These are phyloP conservation scores for Talaromyces ruber DNA, from an alignment of 495 filamentous ascomycete species.

Conservation along the genomic window DNA sequence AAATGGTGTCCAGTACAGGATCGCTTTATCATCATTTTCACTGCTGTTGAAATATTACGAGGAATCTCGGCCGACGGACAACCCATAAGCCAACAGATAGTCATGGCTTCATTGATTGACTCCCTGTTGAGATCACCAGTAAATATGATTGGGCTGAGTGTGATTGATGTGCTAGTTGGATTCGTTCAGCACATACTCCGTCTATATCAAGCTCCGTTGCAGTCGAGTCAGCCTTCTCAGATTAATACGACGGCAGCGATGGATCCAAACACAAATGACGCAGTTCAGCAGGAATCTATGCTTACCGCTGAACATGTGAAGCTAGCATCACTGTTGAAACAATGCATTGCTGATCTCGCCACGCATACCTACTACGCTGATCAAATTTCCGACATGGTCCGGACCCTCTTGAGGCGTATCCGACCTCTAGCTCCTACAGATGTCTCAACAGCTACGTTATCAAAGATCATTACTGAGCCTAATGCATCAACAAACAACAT, in stretches of 20 bases:
- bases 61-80: conserved; percentile 32
- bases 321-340: conserved; percentile 58
- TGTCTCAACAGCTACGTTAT: conserved; percentile 11
- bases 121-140: conserved; percentile 78
- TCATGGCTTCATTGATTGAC: conserved; percentile 64
- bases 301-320: conserved; percentile 39
- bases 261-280: conserved; percentile 7
- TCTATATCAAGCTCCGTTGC: conserved; percentile 35
- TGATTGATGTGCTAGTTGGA: conserved; percentile 82
- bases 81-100: conserved; percentile 56
- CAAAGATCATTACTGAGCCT: conserved; percentile 36
- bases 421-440: conserved; percentile 47
- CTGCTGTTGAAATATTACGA: conserved; percentile 61
- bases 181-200: conserved; percentile 71
- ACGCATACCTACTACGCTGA: conserved; percentile 93
- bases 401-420: conserved; percentile 64
- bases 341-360: conserved; percentile 75
- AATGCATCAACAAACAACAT: conserved; percentile 22
- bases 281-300: conserved; percentile 13
- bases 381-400: conserved; percentile 86
- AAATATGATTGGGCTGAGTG: conserved; percentile 87
- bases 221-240: conserved; percentile 7
- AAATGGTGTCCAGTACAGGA: conserved; percentile 87
- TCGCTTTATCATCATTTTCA: conserved; percentile 77
- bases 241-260: not conserved